Evolutionary conservation across 2,329 filamentous ascomycete species (phyloP).

Genomic region (Dendrostoma leiphaemia): DNA sequence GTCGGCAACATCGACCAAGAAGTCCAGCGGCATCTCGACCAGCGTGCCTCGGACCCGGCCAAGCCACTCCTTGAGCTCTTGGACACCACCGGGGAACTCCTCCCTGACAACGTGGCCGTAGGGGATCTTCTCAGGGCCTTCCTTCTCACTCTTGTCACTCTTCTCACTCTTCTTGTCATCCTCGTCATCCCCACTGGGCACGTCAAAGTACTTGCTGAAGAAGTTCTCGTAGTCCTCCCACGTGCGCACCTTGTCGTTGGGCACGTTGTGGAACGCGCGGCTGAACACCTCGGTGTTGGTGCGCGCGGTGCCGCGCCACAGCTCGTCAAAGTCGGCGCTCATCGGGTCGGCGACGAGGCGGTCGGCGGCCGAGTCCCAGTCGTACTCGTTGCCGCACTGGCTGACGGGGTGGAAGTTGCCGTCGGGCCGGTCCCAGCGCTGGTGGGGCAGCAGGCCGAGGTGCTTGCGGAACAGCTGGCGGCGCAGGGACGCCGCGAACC

Average conservation of each 20-base stretch:
- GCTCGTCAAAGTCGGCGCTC: slow-evolving; percentile 61
- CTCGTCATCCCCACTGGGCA: slow-evolving; percentile 43
- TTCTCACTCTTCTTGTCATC: slow-evolving; percentile 39
- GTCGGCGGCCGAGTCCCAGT: slow-evolving; percentile 68
- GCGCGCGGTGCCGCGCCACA: slow-evolving; percentile 72
- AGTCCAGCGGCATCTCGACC: slow-evolving; percentile 89
- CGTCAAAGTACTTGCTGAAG: slow-evolving; percentile 66
- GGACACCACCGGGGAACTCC: slow-evolving; percentile 70
- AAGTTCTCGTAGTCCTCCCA: slow-evolving; percentile 75
- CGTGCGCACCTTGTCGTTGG: slow-evolving; percentile 63
- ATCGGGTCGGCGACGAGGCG: slow-evolving; percentile 73
- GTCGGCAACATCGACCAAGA: slow-evolving; percentile 78
- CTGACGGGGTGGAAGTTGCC: slow-evolving; percentile 76
- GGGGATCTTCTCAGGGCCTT: slow-evolving; percentile 58
- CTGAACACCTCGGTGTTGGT: slow-evolving; percentile 80
- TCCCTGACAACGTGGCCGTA: slow-evolving; percentile 86
- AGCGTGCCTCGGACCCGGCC: slow-evolving; percentile 65
- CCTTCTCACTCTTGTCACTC: slow-evolving; percentile 47
- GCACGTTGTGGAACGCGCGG: slow-evolving; percentile 78
- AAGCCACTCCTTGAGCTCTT: slow-evolving; percentile 70
- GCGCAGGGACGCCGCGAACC: slow-evolving; percentile 77
- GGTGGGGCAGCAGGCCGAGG: slow-evolving; percentile 75
- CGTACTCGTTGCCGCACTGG: slow-evolving; percentile 68
- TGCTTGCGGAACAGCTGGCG: slow-evolving; percentile 90
- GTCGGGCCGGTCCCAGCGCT: slow-evolving; percentile 64